A percentile compares a stretch with the other conserved stretches of the same genome.
phyloP scores from a whole-genome alignment of 345 rosid genomes.

The Schrenkiella parvula region DNA sequence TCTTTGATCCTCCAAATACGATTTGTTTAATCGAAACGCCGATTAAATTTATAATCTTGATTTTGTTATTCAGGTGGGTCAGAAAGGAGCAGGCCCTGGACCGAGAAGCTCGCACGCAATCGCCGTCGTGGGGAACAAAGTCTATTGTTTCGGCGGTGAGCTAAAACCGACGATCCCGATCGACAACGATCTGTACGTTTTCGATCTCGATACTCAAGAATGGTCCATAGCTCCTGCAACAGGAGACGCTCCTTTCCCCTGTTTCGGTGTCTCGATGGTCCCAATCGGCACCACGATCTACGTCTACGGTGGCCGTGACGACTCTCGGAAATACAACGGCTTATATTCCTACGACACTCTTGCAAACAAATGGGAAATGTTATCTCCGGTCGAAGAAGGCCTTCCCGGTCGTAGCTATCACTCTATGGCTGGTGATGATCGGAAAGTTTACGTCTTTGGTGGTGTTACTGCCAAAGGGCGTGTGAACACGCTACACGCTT shows the following conservation, averaged over 20 bases:
- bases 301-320: conserved; percentile 34
- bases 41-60: background rate
- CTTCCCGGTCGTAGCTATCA: conserved; percentile 35
- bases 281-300: conserved; percentile 30
- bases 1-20: background rate
- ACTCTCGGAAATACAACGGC: conserved; percentile 21
- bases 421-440: conserved; percentile 22
- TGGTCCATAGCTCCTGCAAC: conserved; percentile 30
- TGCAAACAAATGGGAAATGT: conserved; percentile 20
- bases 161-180: conserved; percentile 33
- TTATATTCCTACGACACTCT: conserved; percentile 11
- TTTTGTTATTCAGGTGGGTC: conserved; percentile 8
- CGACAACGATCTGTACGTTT: conserved; percentile 28
- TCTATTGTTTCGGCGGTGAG: conserved; percentile 36
- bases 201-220: conserved; percentile 27
- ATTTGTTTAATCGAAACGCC: background rate
- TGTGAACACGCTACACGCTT: conserved; percentile 20
- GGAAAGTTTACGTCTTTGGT: conserved; percentile 33
- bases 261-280: conserved; percentile 32
- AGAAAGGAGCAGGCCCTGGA: conserved; percentile 30
- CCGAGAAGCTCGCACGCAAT: conserved; percentile 37
- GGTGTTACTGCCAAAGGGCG: conserved; percentile 29
- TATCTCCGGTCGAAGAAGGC: conserved; percentile 18
- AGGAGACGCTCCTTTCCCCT: conserved; percentile 30
- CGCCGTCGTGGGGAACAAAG: conserved; percentile 29